Conservation (phyloP, 352 stramenopile genomes). For the Globisporangium splendens region DNA sequence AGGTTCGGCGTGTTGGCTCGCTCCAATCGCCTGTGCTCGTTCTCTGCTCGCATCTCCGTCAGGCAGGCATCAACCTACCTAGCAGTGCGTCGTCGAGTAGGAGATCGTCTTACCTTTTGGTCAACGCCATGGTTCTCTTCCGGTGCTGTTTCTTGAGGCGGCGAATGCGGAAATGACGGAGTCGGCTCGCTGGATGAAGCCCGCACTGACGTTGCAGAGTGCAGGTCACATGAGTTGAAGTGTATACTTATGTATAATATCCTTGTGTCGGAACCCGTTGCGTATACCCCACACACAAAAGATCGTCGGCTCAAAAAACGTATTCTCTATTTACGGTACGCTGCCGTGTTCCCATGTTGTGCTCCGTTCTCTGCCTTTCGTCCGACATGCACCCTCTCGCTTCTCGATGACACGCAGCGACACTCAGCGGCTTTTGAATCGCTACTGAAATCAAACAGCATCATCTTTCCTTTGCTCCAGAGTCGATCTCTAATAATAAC, state of each 20-base stretch:
- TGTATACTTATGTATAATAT: slow-evolving; percentile 1
- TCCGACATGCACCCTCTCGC: not conserved
- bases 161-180: slow-evolving; percentile 10
- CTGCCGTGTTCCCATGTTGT: not conserved
- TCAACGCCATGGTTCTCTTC: slow-evolving; percentile 5
- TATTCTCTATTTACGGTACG: not conserved
- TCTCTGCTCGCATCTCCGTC: slow-evolving; percentile 8
- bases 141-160: not conserved
- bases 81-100: too few relatives aligned
- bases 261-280: not conserved
- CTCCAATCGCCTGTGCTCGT: slow-evolving; percentile 13
- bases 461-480: not conserved
- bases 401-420: not conserved
- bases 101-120: slow-evolving; percentile 11
- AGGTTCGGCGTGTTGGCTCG: slow-evolving; percentile 23
- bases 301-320: not conserved
- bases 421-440: not conserved
- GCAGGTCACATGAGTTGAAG: slow-evolving; percentile 6
- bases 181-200: not conserved
- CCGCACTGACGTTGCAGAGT: not conserved
- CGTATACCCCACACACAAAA: too few relatives aligned
- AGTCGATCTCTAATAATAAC: slow-evolving; percentile 65
- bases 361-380: too few relatives aligned
- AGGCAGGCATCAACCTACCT: too few relatives aligned
- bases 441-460: too few relatives aligned